Conservation (phyloP, 805 yeast species). For the Saccharomycopsis lassenensis region DNA sequence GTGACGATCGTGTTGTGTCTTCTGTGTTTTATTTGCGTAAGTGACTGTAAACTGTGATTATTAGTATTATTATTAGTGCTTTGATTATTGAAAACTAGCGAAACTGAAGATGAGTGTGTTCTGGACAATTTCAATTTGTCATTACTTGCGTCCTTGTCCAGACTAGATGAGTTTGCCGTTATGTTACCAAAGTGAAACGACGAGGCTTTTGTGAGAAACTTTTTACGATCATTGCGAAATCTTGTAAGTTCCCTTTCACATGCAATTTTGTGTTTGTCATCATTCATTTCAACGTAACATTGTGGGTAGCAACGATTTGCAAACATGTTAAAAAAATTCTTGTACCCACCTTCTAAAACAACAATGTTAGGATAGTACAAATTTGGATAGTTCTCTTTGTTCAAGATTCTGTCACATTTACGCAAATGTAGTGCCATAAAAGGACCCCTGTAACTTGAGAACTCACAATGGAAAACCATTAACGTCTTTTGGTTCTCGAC, state of each 20-base stretch:
- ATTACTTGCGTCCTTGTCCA: too few relatives aligned
- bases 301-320: conserved; percentile 59
- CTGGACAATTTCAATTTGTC: too few relatives aligned
- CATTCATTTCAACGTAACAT: conserved; percentile 81
- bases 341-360: conserved; percentile 86
- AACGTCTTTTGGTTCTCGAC: conserved; percentile 30
- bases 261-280: conserved; percentile 36
- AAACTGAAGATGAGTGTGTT: too few relatives aligned
- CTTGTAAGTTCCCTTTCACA: conserved; percentile 44
- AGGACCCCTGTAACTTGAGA: conserved; percentile 90
- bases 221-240: conserved; percentile 37
- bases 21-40: too few relatives aligned
- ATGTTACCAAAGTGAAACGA: conserved; percentile 24
- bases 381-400: conserved; percentile 67
- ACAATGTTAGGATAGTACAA: conserved; percentile 83
- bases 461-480: conserved; percentile 88
- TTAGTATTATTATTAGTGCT: too few relatives aligned
- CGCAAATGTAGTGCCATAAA: conserved; percentile 80
- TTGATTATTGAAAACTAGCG: too few relatives aligned
- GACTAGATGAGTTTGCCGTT: too few relatives aligned
- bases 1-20: conserved; percentile 12
- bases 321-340: conserved; percentile 53
- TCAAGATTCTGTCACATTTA: conserved; percentile 66
- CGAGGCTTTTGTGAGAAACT: conserved; percentile 25
- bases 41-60: too few relatives aligned